Conservation (phyloP, 176 grass and related monocot genomes). For the Cenchrus fungigraminus region DNA sequence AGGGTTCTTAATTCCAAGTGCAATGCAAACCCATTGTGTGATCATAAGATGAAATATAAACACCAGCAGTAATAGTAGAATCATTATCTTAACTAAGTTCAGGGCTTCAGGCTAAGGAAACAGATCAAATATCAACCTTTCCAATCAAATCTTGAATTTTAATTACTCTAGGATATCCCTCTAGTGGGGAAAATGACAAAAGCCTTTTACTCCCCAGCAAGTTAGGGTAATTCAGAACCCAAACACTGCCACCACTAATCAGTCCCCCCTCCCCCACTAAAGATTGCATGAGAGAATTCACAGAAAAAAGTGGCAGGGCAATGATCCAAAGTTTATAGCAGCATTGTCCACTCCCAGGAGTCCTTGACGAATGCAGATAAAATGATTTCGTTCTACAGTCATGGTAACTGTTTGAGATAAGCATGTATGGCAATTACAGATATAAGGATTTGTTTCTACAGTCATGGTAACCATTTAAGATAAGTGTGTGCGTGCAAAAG, state of each 20-base stretch:
- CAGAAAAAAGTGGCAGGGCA: background rate
- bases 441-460: background rate
- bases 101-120: background rate
- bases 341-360: background rate
- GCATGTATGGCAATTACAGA: background rate
- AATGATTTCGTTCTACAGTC: background rate
- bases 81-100: slow-evolving; percentile 4
- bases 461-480: background rate
- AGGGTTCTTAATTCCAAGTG: slow-evolving; percentile 13
- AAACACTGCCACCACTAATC: too few relatives aligned
- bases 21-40: background rate
- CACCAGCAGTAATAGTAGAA: background rate
- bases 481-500: background rate
- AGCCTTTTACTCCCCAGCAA: too few relatives aligned
- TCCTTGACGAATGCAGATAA: background rate
- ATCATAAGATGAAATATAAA: slow-evolving; percentile 7
- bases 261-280: too few relatives aligned
- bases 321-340: background rate
- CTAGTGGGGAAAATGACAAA: background rate
- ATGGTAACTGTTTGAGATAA: background rate
- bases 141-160: background rate
- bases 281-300: too few relatives aligned
- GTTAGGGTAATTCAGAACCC: too few relatives aligned
- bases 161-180: slow-evolving; percentile 10
- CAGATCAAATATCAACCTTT: background rate